A percentile compares a stretch with the other conserved stretches of the same genome.
These are phyloP conservation scores for Sporisorium scitamineum DNA, from an alignment of 1,284 basidiomycete species.

Conservation along the genomic window DNA sequence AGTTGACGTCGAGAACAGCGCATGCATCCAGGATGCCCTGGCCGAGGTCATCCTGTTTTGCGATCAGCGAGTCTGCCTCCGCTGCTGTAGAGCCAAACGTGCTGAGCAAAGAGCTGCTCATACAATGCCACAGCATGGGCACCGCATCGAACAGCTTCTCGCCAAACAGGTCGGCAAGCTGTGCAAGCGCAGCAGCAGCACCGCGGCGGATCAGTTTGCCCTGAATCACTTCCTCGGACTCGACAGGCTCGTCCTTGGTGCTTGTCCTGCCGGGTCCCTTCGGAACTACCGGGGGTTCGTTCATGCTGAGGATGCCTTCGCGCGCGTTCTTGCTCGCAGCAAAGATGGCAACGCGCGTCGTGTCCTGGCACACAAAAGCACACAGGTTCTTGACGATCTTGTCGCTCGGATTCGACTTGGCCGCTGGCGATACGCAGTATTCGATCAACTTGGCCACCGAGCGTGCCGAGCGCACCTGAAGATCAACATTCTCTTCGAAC, in stretches of 20 bases:
- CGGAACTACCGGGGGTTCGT: conserved; percentile 61
- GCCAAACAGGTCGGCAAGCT: conserved; percentile 84
- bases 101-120: conserved; percentile 81
- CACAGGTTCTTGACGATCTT: conserved; percentile 98
- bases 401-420: conserved; percentile 76
- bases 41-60: conserved; percentile 71
- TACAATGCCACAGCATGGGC: conserved; percentile 93
- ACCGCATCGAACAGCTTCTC: conserved; percentile 79
- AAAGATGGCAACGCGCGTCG: conserved; percentile 89
- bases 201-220: conserved; percentile 77
- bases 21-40: conserved; percentile 94
- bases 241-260: conserved; percentile 69
- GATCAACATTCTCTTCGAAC: conserved; percentile 81
- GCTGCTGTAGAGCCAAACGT: conserved; percentile 77
- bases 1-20: conserved; percentile 86
- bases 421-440: conserved; percentile 79
- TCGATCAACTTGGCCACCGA: conserved; percentile 89
- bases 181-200: conserved; percentile 83
- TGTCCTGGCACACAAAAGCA: conserved; percentile 90
- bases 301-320: conserved; percentile 83
- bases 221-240: conserved; percentile 66
- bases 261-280: conserved; percentile 33
- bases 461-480: conserved; percentile 89
- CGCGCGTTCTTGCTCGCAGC: conserved; percentile 75
- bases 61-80: conserved; percentile 32